Percentiles rank a stretch among this genome's conserved stretches.
These are phyloP conservation scores for Vaccinium corymbosum DNA, from an alignment of 148 eudicot species.

Conservation along the genomic window DNA sequence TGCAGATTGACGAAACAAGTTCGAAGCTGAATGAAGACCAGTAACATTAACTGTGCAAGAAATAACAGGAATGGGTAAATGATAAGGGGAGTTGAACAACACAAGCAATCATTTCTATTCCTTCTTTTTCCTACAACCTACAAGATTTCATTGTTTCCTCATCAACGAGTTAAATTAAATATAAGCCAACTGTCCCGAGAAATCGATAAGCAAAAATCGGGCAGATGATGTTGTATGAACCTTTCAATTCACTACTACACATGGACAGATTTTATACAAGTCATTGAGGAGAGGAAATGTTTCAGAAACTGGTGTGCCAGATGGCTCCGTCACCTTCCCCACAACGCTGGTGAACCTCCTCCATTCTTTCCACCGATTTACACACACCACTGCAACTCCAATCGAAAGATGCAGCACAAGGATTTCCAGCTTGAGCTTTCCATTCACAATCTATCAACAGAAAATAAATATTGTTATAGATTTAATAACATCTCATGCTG, in stretches of 20 bases:
- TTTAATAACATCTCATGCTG: not conserved
- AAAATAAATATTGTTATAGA: not conserved
- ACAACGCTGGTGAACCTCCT: constrained; percentile 55
- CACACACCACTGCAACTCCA: constrained; percentile 82
- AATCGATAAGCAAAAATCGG: constrained; percentile 16
- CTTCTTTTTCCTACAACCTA: not conserved
- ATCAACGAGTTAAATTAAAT: not conserved
- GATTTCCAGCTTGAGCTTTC: constrained; percentile 64
- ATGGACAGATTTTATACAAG: constrained; percentile 9
- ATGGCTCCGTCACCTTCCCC: constrained; percentile 65
- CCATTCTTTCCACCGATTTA: constrained; percentile 58
- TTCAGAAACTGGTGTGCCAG: constrained; percentile 47
- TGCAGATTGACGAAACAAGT: not conserved
- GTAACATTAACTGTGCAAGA: not conserved
- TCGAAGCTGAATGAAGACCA: not conserved
- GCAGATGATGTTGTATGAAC: constrained; percentile 14
- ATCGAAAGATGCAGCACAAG: constrained; percentile 70
- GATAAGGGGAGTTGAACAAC: not conserved
- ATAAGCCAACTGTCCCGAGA: constrained; percentile 2
- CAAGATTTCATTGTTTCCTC: not conserved
- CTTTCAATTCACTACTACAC: not conserved
- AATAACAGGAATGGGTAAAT: not conserved
- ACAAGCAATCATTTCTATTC: not conserved
- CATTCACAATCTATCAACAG: constrained; percentile 55
- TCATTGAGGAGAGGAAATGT: not conserved